These are phyloP conservation scores for Boletus sp. DNA, from an alignment of 1,284 basidiomycete species.

Conservation along the genomic window DNA sequence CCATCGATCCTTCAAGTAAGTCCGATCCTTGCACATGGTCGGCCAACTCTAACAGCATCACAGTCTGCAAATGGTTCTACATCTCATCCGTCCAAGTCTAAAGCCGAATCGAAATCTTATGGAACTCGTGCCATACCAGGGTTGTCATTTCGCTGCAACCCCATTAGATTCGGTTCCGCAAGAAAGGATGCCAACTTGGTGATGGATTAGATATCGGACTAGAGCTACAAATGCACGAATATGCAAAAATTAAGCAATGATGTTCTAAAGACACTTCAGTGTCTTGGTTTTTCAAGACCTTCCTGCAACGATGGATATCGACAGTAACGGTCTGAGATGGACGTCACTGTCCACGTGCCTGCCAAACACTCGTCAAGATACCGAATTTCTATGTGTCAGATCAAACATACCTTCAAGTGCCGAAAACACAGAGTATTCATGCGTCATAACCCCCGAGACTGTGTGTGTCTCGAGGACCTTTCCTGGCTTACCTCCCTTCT, in stretches of 20 bases:
- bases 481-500: conserved; percentile 60
- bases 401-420: conserved; percentile 76
- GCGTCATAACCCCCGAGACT: conserved; percentile 72
- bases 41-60: conserved; percentile 32
- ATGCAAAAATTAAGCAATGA: conserved; percentile 11
- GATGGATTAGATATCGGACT: conserved; percentile 13
- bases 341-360: conserved; percentile 93
- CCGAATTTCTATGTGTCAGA: neutral
- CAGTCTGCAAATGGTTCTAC: conserved; percentile 89
- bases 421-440: conserved; percentile 85
- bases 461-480: conserved; percentile 87
- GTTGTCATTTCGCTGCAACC: conserved; percentile 3
- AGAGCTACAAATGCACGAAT: conserved; percentile 34
- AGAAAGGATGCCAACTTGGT: neutral
- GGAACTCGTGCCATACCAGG: neutral
- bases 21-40: conserved; percentile 10
- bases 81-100: conserved; percentile 81
- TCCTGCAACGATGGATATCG: conserved; percentile 61
- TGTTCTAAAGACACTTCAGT: conserved; percentile 14
- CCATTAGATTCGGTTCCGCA: neutral
- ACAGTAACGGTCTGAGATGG: conserved; percentile 81
- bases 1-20: conserved; percentile 85
- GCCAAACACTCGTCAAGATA: conserved; percentile 21
- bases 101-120: neutral
- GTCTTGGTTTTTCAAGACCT: conserved; percentile 33